Percentiles rank a stretch among this genome's conserved stretches.
phyloP scores from a whole-genome alignment of 2,329 filamentous ascomycete genomes.

The Fusarium pseudograminearum region DNA sequence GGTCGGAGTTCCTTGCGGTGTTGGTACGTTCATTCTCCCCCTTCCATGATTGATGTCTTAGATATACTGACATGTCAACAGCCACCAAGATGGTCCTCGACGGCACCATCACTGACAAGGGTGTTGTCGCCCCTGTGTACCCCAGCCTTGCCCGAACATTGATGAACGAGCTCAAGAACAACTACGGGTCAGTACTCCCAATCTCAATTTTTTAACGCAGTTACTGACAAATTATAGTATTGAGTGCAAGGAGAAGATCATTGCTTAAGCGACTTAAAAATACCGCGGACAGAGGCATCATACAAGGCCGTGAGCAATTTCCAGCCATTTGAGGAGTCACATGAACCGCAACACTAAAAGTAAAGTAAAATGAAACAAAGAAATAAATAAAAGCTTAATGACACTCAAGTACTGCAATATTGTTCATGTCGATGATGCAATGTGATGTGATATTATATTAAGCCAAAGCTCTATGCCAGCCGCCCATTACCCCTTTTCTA shows the following conservation, averaged over 20 bases:
- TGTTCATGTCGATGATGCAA: slow-evolving; percentile 9
- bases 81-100: slow-evolving; percentile 81
- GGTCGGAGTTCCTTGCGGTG: slow-evolving; percentile 75
- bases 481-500: slow-evolving; percentile 31
- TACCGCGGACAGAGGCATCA: background rate
- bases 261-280: slow-evolving; percentile 17
- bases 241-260: slow-evolving; percentile 35
- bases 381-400: slow-evolving; percentile 6
- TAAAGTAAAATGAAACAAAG: slow-evolving; percentile 19
- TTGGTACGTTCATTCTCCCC: slow-evolving; percentile 35
- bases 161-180: slow-evolving; percentile 81
- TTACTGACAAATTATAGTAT: slow-evolving; percentile 16
- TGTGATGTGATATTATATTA: slow-evolving; percentile 27
- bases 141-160: slow-evolving; percentile 77
- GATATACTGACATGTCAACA: slow-evolving; percentile 7
- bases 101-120: slow-evolving; percentile 78
- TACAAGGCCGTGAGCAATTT: background rate
- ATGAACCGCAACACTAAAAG: slow-evolving; percentile 9
- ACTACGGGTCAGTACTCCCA: slow-evolving; percentile 65
- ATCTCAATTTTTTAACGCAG: background rate
- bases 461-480: slow-evolving; percentile 10
- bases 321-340: background rate
- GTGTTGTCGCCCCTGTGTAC: slow-evolving; percentile 81
- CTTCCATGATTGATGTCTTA: background rate
- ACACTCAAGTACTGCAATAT: background rate